A percentile compares a stretch with the other conserved stretches of the same genome.
phyloP scores from a whole-genome alignment of 139 green algal genomes.

The Haematococcus lacustris region DNA sequence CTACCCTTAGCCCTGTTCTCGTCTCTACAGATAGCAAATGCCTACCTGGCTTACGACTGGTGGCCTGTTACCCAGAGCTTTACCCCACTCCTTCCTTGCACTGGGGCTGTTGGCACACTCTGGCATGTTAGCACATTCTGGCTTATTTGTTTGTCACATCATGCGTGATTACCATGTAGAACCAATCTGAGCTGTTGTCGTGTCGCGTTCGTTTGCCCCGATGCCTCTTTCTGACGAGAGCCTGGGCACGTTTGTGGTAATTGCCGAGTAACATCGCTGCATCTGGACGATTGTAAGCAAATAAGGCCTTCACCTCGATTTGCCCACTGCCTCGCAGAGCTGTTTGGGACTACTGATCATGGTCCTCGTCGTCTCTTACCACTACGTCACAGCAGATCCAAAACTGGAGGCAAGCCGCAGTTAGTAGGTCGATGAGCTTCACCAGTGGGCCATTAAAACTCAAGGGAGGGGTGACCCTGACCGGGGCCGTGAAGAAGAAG shows the following conservation, averaged over 20 bases:
- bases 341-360: conserved; percentile 66
- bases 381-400: conserved; percentile 50
- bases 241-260: conserved; percentile 1
- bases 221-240: background rate
- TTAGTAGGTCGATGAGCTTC: conserved; percentile 41
- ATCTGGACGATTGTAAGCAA: background rate
- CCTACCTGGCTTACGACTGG: no score
- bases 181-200: no score
- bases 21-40: no score
- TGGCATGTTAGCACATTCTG: no score
- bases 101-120: no score
- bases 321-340: conserved; percentile 41
- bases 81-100: no score
- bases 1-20: no score
- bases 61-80: no score
- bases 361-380: conserved; percentile 65
- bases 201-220: background rate
- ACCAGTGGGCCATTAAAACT: conserved; percentile 80
- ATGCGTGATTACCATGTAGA: background rate
- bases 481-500: conserved; percentile 71
- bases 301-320: background rate
- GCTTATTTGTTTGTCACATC: no score
- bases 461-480: conserved; percentile 62
- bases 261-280: background rate
- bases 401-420: conserved; percentile 4